Percentiles rank a stretch among this genome's conserved stretches.
Evolutionary conservation across 2,329 filamentous ascomycete genomes (phyloP).

Genomic region (Ustulina deusta): DNA sequence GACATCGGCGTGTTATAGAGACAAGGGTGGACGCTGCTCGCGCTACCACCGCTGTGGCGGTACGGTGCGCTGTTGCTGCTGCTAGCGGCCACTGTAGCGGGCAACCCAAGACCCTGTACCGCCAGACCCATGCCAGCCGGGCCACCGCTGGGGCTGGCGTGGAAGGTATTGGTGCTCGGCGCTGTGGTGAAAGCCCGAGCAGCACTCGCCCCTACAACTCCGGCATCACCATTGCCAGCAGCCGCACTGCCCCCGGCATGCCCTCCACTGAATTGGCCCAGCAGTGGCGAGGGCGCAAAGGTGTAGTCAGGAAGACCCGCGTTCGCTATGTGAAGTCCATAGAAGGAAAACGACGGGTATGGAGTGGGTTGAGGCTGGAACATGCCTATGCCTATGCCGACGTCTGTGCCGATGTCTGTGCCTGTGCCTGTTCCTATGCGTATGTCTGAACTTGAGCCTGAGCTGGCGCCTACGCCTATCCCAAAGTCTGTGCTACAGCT

Average conservation of each 20-base stretch:
- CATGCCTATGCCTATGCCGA: conserved; percentile 53
- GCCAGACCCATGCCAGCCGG: conserved; percentile 33
- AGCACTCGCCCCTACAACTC: conserved; percentile 35
- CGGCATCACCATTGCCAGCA: conserved; percentile 30
- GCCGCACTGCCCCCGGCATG: conserved; percentile 39
- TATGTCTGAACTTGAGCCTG: conserved; percentile 9
- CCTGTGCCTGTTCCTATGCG: conserved; percentile 49
- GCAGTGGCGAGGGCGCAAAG: conserved; percentile 48
- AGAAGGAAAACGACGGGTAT: conserved; percentile 58
- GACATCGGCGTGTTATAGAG: conserved; percentile 36
- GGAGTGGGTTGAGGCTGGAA: conserved; percentile 67
- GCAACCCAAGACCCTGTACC: conserved; percentile 33
- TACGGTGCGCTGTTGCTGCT: conserved; percentile 37
- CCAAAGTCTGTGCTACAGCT: conserved; percentile 16
- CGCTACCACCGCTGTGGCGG: conserved; percentile 33
- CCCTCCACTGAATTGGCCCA: conserved; percentile 45
- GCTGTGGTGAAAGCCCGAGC: conserved; percentile 45
- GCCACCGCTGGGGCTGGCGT: conserved; percentile 38
- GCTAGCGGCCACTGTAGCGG: conserved; percentile 41
- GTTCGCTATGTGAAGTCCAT: conserved; percentile 55
- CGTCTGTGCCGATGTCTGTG: conserved; percentile 7
- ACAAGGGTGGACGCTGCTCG: conserved; percentile 26
- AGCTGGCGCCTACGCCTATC: conserved; percentile 4
- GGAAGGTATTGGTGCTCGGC: conserved; percentile 39
- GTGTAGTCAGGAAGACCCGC: conserved; percentile 47